Percentiles rank a stretch among this genome's conserved stretches.
Evolutionary conservation across 371 early-diverging fungal species (phyloP).

Genomic region (Mortierella sp.): DNA sequence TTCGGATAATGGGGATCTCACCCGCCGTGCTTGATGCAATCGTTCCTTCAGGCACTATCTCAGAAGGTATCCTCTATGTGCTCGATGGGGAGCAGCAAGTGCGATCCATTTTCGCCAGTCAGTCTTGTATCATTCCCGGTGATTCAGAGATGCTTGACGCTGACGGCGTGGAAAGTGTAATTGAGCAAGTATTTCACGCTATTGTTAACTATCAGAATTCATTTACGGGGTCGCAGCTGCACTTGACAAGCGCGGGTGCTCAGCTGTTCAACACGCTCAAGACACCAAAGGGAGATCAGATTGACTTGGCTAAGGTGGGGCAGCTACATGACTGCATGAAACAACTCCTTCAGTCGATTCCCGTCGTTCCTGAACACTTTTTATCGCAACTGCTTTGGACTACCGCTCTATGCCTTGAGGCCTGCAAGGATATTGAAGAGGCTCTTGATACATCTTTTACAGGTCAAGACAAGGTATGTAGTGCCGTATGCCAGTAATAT

Average conservation of each 20-base stretch:
- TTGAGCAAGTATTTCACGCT: background rate
- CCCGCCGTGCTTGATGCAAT: background rate
- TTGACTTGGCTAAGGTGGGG: background rate
- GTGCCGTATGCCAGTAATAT: background rate
- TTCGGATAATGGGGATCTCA: background rate
- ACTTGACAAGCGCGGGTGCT: background rate
- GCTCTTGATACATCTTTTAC: background rate
- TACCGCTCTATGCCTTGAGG: constrained; percentile 1
- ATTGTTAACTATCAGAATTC: background rate
- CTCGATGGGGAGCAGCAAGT: background rate
- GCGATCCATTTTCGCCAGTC: background rate
- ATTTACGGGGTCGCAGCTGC: background rate
- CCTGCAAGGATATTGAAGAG: background rate
- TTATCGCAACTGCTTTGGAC: constrained; percentile 26
- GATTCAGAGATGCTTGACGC: background rate
- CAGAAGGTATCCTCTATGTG: background rate
- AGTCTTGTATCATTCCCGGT: background rate
- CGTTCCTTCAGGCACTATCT: background rate
- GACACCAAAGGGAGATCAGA: background rate
- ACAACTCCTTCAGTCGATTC: constrained; percentile 8
- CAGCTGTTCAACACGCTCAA: background rate
- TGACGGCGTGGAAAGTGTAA: background rate
- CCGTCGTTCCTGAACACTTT: constrained; percentile 21
- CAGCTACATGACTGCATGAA: constrained; percentile 5
- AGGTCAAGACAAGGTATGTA: constrained; percentile 6